Base-by-base conservation (phyloP, 2,329 filamentous ascomycete genomes). In the Pseudogymnoascus destructans region DNA sequence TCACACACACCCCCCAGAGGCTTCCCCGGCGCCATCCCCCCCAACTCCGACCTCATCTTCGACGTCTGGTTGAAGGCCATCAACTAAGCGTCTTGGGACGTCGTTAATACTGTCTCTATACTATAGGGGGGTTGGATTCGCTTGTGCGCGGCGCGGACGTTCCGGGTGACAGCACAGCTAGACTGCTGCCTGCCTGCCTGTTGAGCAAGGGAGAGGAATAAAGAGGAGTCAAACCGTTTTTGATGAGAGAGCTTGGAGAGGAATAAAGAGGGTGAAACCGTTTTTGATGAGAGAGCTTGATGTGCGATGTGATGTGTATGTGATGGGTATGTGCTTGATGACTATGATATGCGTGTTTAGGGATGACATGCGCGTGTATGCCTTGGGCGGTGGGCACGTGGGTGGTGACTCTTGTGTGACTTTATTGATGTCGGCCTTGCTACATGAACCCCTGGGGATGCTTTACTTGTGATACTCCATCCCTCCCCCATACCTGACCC, bases 1-100 rank as follows among this genome's bases (percentile, higher is more conserved):
- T 27, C 5, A 30, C 36, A 54, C 21, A 9, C 15, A 11, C 61
- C 23, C 40, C 25, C 61, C 63, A 90, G 87, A 65, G 89, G 89
- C 59, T 93, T 91, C 75, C 82, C 86, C 32, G 84, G 82, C 59
- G 76, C 84, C 67, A 95, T 95, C 63, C 89, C 89, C 61, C 73
- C 83, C 36, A 81, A 85, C 66, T 75, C 88, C n/a, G 82, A 78
- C 64, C 78, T 95, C 62, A 79, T 95, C 75, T 95, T 95, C 70
- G 83, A 87, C 64, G 83, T 88, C 63, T 75, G 85, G 71, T 79
- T 88, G 64, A 81, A 85, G 73, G 77, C 73, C 55, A 80, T 87
- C 74, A 77, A 79, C 25, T 75, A 73, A 67, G 64, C 6, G 1
- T 21, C 17, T 27, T 40, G n/a, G 25, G 35, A 17, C 15, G 35